These are phyloP conservation scores for Ascobolus immersus DNA, from an alignment of 495 filamentous ascomycete genomes.

Conservation along the genomic window DNA sequence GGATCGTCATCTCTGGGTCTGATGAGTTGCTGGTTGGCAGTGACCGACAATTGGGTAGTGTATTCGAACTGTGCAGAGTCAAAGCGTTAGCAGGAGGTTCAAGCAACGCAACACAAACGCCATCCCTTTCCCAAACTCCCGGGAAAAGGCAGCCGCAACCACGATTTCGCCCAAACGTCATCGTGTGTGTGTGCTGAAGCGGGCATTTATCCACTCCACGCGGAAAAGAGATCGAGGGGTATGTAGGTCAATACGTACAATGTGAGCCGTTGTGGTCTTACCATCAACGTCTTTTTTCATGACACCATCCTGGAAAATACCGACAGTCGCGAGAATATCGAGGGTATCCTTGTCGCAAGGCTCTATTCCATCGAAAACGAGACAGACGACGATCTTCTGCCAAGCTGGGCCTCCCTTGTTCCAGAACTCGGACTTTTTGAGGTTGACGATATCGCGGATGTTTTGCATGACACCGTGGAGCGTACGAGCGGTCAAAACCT, in stretches of 20 bases:
- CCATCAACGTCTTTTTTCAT: conserved; percentile 18
- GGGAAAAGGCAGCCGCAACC: no score
- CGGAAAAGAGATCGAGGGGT: neutral
- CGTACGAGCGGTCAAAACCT: conserved; percentile 18
- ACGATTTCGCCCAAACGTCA: neutral
- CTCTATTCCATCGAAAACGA: conserved; percentile 20
- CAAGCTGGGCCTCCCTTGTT: conserved; percentile 18
- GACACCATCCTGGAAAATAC: conserved; percentile 20
- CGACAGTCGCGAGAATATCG: conserved; percentile 18
- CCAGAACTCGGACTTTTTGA: conserved; percentile 19
- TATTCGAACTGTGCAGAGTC: conserved; percentile 14
- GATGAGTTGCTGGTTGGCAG: conserved; percentile 77
- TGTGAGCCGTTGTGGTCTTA: conserved; percentile 19
- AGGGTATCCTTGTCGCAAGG: conserved; percentile 18
- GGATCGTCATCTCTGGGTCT: conserved; percentile 38
- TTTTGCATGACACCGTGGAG: conserved; percentile 21
- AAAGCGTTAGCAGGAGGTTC: conserved; percentile 4
- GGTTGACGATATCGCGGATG: conserved; percentile 18
- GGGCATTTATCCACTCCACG: no score
- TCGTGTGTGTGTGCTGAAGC: neutral
- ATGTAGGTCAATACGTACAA: conserved; percentile 13
- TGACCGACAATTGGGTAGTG: conserved; percentile 19
- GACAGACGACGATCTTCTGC: conserved; percentile 22
- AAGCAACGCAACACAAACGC: no score
- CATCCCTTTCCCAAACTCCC: no score